A percentile compares a stretch with the other conserved stretches of the same genome.
Conservation (phyloP, 2,329 filamentous ascomycete genomes). For the Apiospora kogelbergensis region DNA sequence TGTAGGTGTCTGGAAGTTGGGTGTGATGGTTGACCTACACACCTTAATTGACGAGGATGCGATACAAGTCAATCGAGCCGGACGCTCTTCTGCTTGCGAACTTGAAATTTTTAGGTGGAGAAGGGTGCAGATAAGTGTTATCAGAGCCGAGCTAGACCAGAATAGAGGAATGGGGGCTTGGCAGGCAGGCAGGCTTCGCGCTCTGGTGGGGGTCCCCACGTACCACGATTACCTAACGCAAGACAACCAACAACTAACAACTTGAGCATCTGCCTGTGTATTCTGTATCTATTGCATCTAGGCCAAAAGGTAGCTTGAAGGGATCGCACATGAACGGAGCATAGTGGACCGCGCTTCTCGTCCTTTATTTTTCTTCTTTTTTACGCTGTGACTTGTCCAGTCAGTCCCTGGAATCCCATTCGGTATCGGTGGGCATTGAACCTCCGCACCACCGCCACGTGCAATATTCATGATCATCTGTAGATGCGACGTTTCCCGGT, state of each 20-base stretch:
- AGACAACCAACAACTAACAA: no score
- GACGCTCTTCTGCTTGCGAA: constrained; percentile 1
- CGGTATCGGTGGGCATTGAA: background rate
- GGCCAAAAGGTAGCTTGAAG: background rate
- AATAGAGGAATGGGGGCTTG: background rate
- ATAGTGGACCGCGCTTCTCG: background rate
- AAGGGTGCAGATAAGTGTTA: constrained; percentile 5
- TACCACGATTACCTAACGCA: background rate
- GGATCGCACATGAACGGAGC: background rate
- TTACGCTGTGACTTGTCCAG: background rate
- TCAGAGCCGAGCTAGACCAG: background rate
- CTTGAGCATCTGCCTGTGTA: background rate
- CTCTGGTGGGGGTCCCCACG: background rate
- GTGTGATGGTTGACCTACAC: background rate
- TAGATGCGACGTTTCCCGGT: background rate
- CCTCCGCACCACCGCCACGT: background rate
- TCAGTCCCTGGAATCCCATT: background rate
- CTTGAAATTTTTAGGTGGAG: constrained; percentile 16
- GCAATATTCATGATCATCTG: background rate
- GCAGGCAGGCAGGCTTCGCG: background rate
- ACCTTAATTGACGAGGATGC: background rate
- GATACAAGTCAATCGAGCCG: background rate
- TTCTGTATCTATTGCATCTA: background rate
- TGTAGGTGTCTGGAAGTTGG: constrained; percentile 8
- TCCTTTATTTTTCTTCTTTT: background rate